Percentiles rank a stretch among this genome's conserved stretches.
Conservation (phyloP, 2,329 filamentous ascomycete species). For the Penicillium sp. region DNA sequence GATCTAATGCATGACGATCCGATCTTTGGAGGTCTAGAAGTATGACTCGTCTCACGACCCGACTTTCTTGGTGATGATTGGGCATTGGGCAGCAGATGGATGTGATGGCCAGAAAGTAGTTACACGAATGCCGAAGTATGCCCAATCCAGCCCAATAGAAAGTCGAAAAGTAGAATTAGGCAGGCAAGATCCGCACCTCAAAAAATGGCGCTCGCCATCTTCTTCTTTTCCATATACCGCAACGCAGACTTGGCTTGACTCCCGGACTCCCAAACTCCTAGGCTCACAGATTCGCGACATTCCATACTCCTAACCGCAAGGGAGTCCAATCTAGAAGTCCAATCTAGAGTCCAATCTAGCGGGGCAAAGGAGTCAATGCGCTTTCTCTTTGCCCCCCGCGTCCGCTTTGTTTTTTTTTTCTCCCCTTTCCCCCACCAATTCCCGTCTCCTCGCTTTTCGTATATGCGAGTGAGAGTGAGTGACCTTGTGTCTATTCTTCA, state of each 20-base stretch:
- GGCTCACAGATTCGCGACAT: no score
- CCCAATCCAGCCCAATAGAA: constrained; percentile 16
- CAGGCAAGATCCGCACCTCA: constrained; percentile 6
- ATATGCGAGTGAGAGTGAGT: constrained; percentile 6
- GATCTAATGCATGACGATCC: not conserved
- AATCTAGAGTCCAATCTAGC: constrained; percentile 1
- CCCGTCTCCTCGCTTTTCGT: constrained; percentile 13
- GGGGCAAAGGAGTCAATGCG: constrained; percentile 10
- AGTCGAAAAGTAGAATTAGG: not conserved
- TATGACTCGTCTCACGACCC: constrained; percentile 2
- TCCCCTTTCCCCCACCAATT: not conserved
- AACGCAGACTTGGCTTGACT: not conserved
- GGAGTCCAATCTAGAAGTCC: not conserved
- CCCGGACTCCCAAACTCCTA: no score
- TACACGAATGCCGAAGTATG: constrained; percentile 4
- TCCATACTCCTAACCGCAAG: not conserved
- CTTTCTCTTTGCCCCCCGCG: constrained; percentile 6
- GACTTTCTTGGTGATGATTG: constrained; percentile 14
- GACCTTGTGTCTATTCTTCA: not conserved
- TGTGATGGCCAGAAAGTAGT: not conserved
- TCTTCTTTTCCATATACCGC: not conserved
- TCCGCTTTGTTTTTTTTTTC: constrained; percentile 8
- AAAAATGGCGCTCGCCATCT: constrained; percentile 1
- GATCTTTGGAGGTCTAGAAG: not conserved
- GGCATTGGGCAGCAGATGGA: constrained; percentile 18